phyloP scores from a whole-genome alignment of 2,329 filamentous ascomycete genomes.

The Macroventuria anomochaeta region DNA sequence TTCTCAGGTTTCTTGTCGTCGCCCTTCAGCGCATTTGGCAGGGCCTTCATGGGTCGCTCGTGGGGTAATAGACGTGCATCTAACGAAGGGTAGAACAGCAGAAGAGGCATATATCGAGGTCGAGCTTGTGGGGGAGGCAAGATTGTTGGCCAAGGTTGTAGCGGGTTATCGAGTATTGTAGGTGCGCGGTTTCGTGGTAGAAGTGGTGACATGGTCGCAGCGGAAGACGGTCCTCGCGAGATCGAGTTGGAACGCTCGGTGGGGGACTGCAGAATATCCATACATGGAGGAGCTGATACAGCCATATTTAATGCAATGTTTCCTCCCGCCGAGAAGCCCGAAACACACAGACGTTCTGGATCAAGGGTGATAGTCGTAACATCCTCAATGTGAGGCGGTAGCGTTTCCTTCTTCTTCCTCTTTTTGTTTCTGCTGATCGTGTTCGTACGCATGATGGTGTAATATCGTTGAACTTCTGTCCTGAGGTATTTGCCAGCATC shows the following conservation, averaged over 20 bases:
- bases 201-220: conserved; percentile 35
- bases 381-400: conserved; percentile 24
- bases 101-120: conserved; percentile 46
- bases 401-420: conserved; percentile 24
- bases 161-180: conserved; percentile 42
- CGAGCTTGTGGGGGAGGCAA: conserved; percentile 46
- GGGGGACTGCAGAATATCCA: conserved; percentile 24
- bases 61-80: conserved; percentile 52
- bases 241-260: conserved; percentile 9
- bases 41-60: conserved; percentile 46
- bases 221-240: conserved; percentile 14
- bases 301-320: conserved; percentile 57
- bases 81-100: conserved; percentile 54
- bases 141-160: conserved; percentile 46
- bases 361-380: conserved; percentile 46
- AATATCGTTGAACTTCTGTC: conserved; percentile 44
- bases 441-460: conserved; percentile 34
- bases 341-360: conserved; percentile 49
- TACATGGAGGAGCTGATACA: conserved; percentile 44
- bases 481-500: conserved; percentile 45
- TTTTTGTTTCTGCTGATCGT: conserved; percentile 19
- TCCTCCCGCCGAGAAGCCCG: conserved; percentile 56
- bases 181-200: conserved; percentile 37
- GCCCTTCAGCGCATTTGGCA: conserved; percentile 45
- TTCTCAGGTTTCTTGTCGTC: conserved; percentile 39